phyloP scores from a whole-genome alignment of 1,284 basidiomycete species.

The Anthracocystis setariae region DNA sequence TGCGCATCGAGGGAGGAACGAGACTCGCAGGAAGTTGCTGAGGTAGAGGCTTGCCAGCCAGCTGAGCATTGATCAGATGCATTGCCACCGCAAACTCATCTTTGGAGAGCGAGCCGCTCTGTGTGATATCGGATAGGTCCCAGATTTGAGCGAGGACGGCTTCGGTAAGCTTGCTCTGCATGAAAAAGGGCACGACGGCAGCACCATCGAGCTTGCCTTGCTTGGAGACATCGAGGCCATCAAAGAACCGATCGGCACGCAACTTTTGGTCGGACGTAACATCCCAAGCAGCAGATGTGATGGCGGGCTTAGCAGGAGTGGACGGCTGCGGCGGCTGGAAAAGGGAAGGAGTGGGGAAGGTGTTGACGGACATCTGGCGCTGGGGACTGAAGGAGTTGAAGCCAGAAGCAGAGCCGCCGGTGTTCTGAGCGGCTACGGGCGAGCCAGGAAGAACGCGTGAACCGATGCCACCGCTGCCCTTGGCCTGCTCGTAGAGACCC shows the following conservation, averaged over 20 bases:
- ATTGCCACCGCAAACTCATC: conserved; percentile 97
- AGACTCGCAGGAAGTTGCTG: conserved; percentile 77
- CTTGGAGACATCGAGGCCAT: conserved; percentile 79
- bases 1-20: conserved; percentile 82
- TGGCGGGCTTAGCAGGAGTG: conserved; percentile 14
- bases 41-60: conserved; percentile 83
- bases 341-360: conserved; percentile 68
- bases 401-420: conserved; percentile 52
- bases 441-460: conserved; percentile 38
- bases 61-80: conserved; percentile 88
- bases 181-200: conserved; percentile 93
- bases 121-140: conserved; percentile 92
- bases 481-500: conserved; percentile 82
- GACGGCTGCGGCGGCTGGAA: conserved; percentile 71
- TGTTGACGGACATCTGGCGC: conserved; percentile 51
- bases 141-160: conserved; percentile 88
- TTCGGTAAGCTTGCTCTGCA: conserved; percentile 87
- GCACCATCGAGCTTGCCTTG: conserved; percentile 90
- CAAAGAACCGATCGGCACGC: conserved; percentile 83
- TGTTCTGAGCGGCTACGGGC: conserved; percentile 53
- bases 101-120: conserved; percentile 84
- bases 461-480: conserved; percentile 56
- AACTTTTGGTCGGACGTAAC: conserved; percentile 85
- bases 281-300: conserved; percentile 75
- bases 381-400: conserved; percentile 28